phyloP scores from a whole-genome alignment of 2,329 filamentous ascomycete species.

The Metarhizium sp. region DNA sequence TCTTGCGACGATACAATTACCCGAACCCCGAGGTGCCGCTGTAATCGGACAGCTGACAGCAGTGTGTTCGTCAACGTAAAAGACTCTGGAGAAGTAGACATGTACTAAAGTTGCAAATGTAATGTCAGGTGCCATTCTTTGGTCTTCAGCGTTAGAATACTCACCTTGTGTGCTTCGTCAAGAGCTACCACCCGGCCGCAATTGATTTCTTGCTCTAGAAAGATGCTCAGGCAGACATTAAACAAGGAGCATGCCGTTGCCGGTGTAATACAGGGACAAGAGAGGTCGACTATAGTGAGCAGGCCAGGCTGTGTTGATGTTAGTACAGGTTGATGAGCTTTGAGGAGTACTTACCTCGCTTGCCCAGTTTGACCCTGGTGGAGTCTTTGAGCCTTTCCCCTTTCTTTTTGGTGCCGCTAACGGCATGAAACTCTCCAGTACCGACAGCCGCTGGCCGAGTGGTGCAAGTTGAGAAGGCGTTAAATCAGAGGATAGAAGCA shows the following conservation, averaged over 20 bases:
- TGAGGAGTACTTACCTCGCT: neutral
- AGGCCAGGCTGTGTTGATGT: slow-evolving; percentile 28
- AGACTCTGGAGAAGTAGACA: slow-evolving; percentile 45
- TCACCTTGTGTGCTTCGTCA: slow-evolving; percentile 58
- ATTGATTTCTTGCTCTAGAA: slow-evolving; percentile 40
- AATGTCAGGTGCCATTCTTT: neutral
- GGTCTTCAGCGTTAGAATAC: neutral
- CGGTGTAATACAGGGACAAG: slow-evolving; percentile 56
- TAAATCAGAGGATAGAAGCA: slow-evolving; percentile 26
- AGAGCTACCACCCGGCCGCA: slow-evolving; percentile 53
- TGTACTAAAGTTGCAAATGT: slow-evolving; percentile 36
- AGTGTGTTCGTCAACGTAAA: slow-evolving; percentile 49
- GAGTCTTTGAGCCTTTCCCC: neutral
- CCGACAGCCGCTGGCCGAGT: slow-evolving; percentile 27
- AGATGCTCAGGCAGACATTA: slow-evolving; percentile 56
- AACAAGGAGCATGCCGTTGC: slow-evolving; percentile 60
- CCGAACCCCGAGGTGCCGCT: slow-evolving; percentile 56
- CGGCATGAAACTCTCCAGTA: slow-evolving; percentile 47
- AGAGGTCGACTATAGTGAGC: slow-evolving; percentile 60
- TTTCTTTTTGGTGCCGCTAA: neutral
- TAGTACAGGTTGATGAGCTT: neutral
- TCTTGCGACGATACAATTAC: slow-evolving; percentile 67
- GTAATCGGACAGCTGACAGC: slow-evolving; percentile 52
- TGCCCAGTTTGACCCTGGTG: neutral
- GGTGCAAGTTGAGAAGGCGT: slow-evolving; percentile 39